phyloP scores from a whole-genome alignment of 306 rosid species.

The Quercus glauca region DNA sequence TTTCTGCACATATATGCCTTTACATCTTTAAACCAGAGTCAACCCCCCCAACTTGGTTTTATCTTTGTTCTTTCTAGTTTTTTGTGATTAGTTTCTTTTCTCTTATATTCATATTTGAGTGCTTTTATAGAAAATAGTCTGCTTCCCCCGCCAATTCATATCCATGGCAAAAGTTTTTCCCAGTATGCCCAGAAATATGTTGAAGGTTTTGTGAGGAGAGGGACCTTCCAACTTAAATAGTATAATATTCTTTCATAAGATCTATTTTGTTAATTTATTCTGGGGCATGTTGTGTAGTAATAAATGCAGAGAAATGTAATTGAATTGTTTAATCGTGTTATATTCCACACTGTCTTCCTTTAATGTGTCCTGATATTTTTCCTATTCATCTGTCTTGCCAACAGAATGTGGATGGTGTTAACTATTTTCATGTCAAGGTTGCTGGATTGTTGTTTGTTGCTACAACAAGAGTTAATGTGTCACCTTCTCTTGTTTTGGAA shows the following conservation, averaged over 20 bases:
- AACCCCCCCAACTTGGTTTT: background rate
- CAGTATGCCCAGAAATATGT: background rate
- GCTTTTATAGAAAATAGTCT: background rate
- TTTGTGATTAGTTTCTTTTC: background rate
- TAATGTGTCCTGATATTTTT: constrained; percentile 3
- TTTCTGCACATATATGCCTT: background rate
- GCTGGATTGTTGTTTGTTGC: constrained; percentile 88
- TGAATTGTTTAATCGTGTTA: background rate
- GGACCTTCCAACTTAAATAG: background rate
- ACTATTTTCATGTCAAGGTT: constrained; percentile 89
- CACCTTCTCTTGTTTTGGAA: constrained; percentile 84
- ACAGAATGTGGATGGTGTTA: constrained; percentile 89
- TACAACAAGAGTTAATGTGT: constrained; percentile 68
- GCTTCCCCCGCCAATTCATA: background rate
- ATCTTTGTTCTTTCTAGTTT: background rate
- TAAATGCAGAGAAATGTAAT: background rate
- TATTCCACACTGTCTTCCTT: background rate
- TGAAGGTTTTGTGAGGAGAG: background rate
- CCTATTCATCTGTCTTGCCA: background rate
- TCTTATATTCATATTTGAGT: background rate
- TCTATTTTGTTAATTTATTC: background rate
- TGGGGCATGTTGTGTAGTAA: background rate
- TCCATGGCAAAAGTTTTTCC: background rate
- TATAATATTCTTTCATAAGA: background rate
- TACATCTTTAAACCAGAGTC: background rate